Evolutionary conservation across 2,329 filamentous ascomycete genomes (phyloP), one percentile per base, ranked within the genome.

Genomic region (Endocalyx cinctus): DNA sequence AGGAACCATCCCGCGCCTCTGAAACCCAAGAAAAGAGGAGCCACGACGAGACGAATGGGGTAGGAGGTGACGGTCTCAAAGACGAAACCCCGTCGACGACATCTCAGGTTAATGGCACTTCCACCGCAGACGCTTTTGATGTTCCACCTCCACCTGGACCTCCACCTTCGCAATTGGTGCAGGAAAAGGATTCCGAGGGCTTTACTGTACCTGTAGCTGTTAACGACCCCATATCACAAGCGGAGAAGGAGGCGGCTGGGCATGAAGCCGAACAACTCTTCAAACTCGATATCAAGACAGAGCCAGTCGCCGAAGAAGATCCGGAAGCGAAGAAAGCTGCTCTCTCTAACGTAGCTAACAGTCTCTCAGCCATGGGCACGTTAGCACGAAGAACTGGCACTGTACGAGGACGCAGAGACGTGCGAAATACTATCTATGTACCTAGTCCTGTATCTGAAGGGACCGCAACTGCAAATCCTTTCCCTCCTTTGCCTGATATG

Each of bases 361-460:
- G 82, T 3, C 64, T 94, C 23, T 80, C 82, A 36, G 67, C 69
- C 23, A 62, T 71, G 51, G 69, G 78, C 17, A 74, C 79, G 35
- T 79, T 87, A 14, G 74, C 76, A 36, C 77, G 84, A 17, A 84
- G 79, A 50, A 66, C 76, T 11, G 83, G 85, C 28, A 96, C 88
- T 11, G 69, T 94, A 12, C 78, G 92, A 46, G 92, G 92, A 32
- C 83, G 92, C 40, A 77, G 92, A 54, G 90, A 97, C 57, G 87
- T 94, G 42, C 79, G 90, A 38, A 94, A 94, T 60, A 96, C 89
- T 2, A 81, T 95, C 34, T 90, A 92, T 53, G 72, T 89, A 43
- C 82, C 86, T 8, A 57, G 63, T 4, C 46, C 47, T 45, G 57
- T 57, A 6, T 42, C 54, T 17, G 45, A 57, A 38, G 46, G 44